Base-by-base conservation (phyloP, 306 rosid species). In the Senna tora region DNA sequence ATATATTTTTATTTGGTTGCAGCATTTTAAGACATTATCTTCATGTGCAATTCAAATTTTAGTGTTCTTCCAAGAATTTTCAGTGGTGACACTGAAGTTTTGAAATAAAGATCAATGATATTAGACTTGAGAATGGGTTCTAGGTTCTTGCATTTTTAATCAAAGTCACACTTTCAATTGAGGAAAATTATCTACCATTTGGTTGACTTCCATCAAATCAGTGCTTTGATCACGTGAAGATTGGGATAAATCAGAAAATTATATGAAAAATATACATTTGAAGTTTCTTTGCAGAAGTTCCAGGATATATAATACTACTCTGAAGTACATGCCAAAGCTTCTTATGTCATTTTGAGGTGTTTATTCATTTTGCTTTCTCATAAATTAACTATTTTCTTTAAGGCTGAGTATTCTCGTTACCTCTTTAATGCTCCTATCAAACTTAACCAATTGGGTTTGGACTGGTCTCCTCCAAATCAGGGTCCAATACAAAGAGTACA, bases 371-470 rank as follows among this genome's bases (percentile, higher is more conserved):
- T 50, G 63, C 63, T 68, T 38, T 65, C 67, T 69, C 62, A 46
- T 72, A 69, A 53, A 71, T 45, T 66, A 63, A 70, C 70, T 43
- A 9, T 67, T 80, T 79, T 65, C 65, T 80, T 57, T 21, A 86
- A 91, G 96, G 84, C 91, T 45, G 97, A 90, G 67, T 88, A 89
- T 61, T 93, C 86, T 69, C 92, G 86, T 67, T 84, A 83, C 81
- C 94, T 91, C 79, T 91, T 89, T 79, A 96, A 87, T 77, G 91
- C 94, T 77, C 92, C 96, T 70, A 82, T 91, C 72, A 93, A 87
- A 81, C 91, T 89, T 79, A 80, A 79, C 43, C 98, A 91, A 81
- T 69, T 87, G 87, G 98, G 87, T 66, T 67, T 87, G 82, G 92
- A 87, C 80, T 89, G 88, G 84, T 63, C 97, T 7, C 83, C 90